Conservation (phyloP, 176 grass and related monocot genomes). For the Oryza glumipatula region DNA sequence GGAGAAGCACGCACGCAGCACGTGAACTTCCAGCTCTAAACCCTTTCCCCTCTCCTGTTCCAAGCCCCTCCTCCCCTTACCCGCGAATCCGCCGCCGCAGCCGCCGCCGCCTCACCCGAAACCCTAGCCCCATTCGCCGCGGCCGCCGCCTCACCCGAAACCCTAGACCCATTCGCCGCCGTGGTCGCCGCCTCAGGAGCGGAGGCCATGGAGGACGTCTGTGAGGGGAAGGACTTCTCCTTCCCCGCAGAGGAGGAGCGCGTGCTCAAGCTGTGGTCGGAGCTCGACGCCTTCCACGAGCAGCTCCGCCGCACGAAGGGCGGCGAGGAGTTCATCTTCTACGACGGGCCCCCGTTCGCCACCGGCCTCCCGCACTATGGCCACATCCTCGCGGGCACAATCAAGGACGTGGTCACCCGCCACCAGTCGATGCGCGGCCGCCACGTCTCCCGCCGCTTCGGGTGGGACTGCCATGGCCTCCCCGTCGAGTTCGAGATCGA, state of each 20-base stretch:
- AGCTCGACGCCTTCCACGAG: constrained; percentile 73
- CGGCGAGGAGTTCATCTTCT: constrained; percentile 93
- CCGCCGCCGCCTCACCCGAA: constrained; percentile 9
- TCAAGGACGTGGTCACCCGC: constrained; percentile 99
- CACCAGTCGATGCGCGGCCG: constrained; percentile 88
- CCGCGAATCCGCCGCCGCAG: constrained; percentile 11
- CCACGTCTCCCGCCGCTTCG: constrained; percentile 89
- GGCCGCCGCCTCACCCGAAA: constrained; percentile 11
- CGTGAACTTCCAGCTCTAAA: too few species aligned
- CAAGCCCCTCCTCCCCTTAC: not conserved
- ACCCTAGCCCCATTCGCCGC: not conserved
- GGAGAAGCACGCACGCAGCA: too few species aligned
- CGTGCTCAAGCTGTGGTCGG: constrained; percentile 64
- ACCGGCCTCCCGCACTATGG: constrained; percentile 93
- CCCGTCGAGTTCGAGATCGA: constrained; percentile 99
- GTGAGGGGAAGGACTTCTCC: constrained; percentile 92
- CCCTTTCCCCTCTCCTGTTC: not conserved
- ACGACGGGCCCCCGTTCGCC: constrained; percentile 93
- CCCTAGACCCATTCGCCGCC: not conserved
- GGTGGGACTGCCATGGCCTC: constrained; percentile 96
- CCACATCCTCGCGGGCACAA: constrained; percentile 96
- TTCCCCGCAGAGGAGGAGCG: constrained; percentile 78
- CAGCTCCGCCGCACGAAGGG: constrained; percentile 83
- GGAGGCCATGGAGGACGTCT: constrained; percentile 77
- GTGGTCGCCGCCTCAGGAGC: not conserved